A percentile compares a stretch with the other conserved stretches of the same genome.
Conservation (phyloP, 1,139 yeast species). For the Lodderomyces orthopsilosis region DNA sequence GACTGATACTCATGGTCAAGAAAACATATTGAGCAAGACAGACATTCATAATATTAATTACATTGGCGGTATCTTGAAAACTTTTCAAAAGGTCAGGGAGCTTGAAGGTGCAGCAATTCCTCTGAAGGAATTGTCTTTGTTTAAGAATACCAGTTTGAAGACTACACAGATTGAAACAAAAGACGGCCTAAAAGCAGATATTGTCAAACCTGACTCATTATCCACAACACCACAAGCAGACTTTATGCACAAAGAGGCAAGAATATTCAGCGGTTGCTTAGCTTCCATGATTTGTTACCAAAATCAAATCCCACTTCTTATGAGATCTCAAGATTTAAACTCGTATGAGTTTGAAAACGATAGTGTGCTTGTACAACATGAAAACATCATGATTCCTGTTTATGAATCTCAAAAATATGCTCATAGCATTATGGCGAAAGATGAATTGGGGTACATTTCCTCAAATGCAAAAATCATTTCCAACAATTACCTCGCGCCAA, state of each 20-base stretch:
- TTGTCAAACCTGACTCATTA: neutral
- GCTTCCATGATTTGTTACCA: slow-evolving; percentile 24
- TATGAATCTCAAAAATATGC: slow-evolving; percentile 32
- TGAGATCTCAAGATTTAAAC: slow-evolving; percentile 20
- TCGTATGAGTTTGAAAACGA: slow-evolving; percentile 10
- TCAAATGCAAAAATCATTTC: slow-evolving; percentile 34
- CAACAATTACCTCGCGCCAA: slow-evolving; percentile 26
- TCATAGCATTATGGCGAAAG: slow-evolving; percentile 38
- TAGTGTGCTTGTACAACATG: slow-evolving; percentile 33
- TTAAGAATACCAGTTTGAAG: neutral
- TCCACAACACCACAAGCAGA: slow-evolving; percentile 12
- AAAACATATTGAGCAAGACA: slow-evolving; percentile 16
- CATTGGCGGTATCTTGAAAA: slow-evolving; percentile 29
- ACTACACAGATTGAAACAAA: neutral
- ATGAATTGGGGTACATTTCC: slow-evolving; percentile 35
- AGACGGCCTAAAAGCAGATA: neutral
- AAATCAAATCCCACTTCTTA: slow-evolving; percentile 29
- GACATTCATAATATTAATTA: slow-evolving; percentile 37
- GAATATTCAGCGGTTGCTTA: slow-evolving; percentile 24
- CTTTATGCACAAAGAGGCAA: slow-evolving; percentile 29
- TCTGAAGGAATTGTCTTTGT: neutral
- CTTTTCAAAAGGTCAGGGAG: slow-evolving; percentile 34
- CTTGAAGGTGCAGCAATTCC: slow-evolving; percentile 25
- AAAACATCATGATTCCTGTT: slow-evolving; percentile 36
- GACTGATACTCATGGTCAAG: neutral